Evolutionary conservation across 2,329 filamentous ascomycete genomes (phyloP).

Genomic region (Botrytis hyacinthi): DNA sequence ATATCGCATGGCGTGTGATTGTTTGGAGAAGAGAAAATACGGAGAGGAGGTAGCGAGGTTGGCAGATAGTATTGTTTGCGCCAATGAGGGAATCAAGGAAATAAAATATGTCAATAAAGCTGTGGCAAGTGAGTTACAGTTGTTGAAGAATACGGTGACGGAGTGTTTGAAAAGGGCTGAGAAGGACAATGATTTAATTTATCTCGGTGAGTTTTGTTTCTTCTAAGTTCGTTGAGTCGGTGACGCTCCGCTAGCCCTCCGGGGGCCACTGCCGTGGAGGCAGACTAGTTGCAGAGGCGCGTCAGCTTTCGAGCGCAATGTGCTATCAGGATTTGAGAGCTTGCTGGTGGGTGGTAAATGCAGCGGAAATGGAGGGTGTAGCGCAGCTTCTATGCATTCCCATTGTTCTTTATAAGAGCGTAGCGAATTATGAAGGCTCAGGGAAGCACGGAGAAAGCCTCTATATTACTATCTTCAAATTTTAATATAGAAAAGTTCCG

Average conservation of each 20-base stretch:
- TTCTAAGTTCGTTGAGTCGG: background rate
- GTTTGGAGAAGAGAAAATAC: slow-evolving; percentile 88
- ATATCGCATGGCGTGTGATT: slow-evolving; percentile 86
- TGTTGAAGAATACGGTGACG: slow-evolving; percentile 75
- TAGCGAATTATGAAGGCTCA: background rate
- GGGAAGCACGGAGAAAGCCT: background rate
- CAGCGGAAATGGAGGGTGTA: accelerated
- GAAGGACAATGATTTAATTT: slow-evolving; percentile 95
- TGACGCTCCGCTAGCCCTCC: slow-evolving; percentile 16
- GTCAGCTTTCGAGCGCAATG: background rate
- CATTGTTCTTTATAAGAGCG: background rate
- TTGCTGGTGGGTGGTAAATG: background rate
- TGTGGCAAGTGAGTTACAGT: slow-evolving; percentile 78
- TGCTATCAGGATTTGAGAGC: background rate
- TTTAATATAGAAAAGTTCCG: background rate
- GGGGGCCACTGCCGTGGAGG: slow-evolving; percentile 8
- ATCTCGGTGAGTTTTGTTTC: slow-evolving; percentile 58
- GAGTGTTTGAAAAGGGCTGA: slow-evolving; percentile 91
- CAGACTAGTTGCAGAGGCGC: background rate
- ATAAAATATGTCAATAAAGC: slow-evolving; percentile 76
- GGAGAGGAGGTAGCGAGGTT: slow-evolving; percentile 91
- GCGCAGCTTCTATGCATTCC: background rate
- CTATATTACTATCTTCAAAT: background rate
- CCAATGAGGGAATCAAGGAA: slow-evolving; percentile 84
- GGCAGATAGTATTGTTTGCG: slow-evolving; percentile 76